Base-by-base conservation (phyloP, 768 basidiomycete species). In the Lentinus tigrinus region DNA sequence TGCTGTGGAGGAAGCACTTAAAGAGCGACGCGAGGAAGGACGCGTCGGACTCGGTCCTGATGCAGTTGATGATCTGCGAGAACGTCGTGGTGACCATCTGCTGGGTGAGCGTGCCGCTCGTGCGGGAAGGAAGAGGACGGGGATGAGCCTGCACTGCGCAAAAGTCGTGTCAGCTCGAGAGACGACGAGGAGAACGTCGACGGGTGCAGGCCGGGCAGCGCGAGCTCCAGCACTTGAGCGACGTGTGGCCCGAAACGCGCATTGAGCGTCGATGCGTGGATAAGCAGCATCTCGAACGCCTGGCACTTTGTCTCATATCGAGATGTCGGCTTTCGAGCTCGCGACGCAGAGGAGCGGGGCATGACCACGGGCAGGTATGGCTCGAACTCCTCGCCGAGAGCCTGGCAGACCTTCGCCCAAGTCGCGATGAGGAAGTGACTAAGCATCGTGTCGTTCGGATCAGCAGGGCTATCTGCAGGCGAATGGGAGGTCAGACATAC, bases 331-430 rank as follows among this genome's bases (percentile, higher is more conserved):
- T 72, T 92, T 92, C 19, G 85, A 83, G 28, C 85, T 80, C 3
- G 94, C 94, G 0, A 88, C 83, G 5, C 81, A 77, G 23, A 95
- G 76, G 11, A 95, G 72, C 0, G 84, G 80, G 93, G 91, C 84
- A 95, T 92, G 2, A 95, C 93, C 16, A 89, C 80, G 0, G 87
- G 86, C 2, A 95, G 79, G 69, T 91, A 95, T 0, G 91, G 91
- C 67, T 90, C 91, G 59, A 95, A 96, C 67, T 94, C 89, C 11
- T 81, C 77, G 0, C 89, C 89, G 66, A 95, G 81, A 0, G 91
- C 90, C 61, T 93, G 91, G 67, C 91, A 93, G 0, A 95, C 80
- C 66, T 91, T 94, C 2, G 90, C 88, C 92, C 92, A 95, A 0
- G 92, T 95, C 42, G 87, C 83, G 47, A 92, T 91, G 26, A 94